These are phyloP conservation scores for Metarhizium robertsii DNA, from an alignment of 2,329 filamentous ascomycete genomes.

Conservation along the genomic window DNA sequence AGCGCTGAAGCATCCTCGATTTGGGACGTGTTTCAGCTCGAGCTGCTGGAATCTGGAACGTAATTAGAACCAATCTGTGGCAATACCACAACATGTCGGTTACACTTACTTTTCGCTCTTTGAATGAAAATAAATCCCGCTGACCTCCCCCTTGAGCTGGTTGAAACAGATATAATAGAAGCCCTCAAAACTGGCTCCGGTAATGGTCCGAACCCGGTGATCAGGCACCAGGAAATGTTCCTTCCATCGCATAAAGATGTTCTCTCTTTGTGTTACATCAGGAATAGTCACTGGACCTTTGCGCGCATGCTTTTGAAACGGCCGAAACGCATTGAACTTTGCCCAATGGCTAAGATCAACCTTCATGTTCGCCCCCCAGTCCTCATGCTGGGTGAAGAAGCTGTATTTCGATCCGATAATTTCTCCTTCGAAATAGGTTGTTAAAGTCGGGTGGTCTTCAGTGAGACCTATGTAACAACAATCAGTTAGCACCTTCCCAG, in stretches of 20 bases:
- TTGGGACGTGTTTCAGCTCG: slow-evolving; percentile 79
- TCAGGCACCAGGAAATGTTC: slow-evolving; percentile 96
- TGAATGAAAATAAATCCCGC: slow-evolving; percentile 94
- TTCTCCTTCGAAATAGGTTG: slow-evolving; percentile 96
- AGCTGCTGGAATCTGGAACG: slow-evolving; percentile 74
- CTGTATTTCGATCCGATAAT: slow-evolving; percentile 92
- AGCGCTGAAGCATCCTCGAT: slow-evolving; percentile 73
- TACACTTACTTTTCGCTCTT: slow-evolving; percentile 87
- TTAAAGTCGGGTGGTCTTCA: slow-evolving; percentile 92
- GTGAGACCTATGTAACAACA: slow-evolving; percentile 58
- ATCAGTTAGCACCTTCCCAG: neutral
- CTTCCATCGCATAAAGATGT: slow-evolving; percentile 99
- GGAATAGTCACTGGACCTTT: slow-evolving; percentile 49
- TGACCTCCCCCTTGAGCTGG: slow-evolving; percentile 75
- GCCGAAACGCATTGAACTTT: slow-evolving; percentile 79
- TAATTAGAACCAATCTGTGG: slow-evolving; percentile 1
- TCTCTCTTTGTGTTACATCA: slow-evolving; percentile 70
- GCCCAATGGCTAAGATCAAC: slow-evolving; percentile 90
- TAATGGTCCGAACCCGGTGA: slow-evolving; percentile 82
- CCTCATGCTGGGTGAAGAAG: slow-evolving; percentile 82
- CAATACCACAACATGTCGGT: neutral
- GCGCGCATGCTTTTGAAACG: slow-evolving; percentile 51
- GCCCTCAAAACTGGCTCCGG: slow-evolving; percentile 91
- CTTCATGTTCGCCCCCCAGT: slow-evolving; percentile 88
- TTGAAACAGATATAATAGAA: slow-evolving; percentile 99